phyloP scores from a whole-genome alignment of 2,329 filamentous ascomycete genomes.

The Chaetomium strumarium region DNA sequence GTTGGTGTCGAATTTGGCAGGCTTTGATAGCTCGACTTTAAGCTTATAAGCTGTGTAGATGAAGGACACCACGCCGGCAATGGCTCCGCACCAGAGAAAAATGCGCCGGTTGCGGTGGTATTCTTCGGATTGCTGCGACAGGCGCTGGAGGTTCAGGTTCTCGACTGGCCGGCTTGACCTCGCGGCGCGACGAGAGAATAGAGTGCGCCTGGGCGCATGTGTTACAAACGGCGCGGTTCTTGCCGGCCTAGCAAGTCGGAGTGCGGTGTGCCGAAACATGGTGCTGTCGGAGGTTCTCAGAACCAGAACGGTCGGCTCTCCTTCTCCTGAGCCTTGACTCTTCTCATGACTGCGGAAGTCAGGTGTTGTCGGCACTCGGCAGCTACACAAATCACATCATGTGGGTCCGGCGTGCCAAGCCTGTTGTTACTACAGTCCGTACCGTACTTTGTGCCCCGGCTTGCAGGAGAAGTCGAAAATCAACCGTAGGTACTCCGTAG shows the following conservation, averaged over 20 bases:
- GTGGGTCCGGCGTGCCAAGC: too few relatives aligned
- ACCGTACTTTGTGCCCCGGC: too few relatives aligned
- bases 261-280: conserved; percentile 29
- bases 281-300: not conserved
- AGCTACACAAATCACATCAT: not conserved
- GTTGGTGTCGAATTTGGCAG: conserved; percentile 38
- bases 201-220: conserved; percentile 30
- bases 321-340: not conserved
- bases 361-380: not conserved
- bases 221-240: not conserved
- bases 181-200: conserved; percentile 27
- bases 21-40: conserved; percentile 33
- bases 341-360: not conserved
- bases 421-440: too few relatives aligned
- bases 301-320: not conserved
- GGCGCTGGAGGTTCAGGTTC: conserved; percentile 44
- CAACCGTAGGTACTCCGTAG: too few relatives aligned
- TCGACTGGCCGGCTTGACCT: conserved; percentile 34
- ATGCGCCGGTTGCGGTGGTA: conserved; percentile 47
- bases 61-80: conserved; percentile 45
- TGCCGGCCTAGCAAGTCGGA: conserved; percentile 22
- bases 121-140: conserved; percentile 41
- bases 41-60: conserved; percentile 49
- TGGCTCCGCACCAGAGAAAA: conserved; percentile 46
- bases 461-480: too few relatives aligned